Conservation (phyloP, 495 filamentous ascomycete species). For the Podospora comata region DNA sequence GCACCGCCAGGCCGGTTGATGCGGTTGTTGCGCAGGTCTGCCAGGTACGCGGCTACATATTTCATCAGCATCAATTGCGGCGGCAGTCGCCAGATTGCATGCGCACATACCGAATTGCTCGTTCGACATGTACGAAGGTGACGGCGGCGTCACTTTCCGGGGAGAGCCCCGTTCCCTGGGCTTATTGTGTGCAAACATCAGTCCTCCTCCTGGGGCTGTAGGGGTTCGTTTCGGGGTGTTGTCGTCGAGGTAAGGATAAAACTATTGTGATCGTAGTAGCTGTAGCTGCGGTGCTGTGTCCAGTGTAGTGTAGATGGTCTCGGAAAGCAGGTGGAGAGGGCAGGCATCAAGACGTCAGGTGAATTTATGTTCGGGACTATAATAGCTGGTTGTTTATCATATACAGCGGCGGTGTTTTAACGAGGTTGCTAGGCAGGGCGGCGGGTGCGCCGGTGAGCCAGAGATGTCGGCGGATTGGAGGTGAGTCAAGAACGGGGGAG, state of each 20-base stretch:
- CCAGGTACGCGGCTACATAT: conserved; percentile 67
- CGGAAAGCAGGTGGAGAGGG: background rate
- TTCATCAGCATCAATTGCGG: conserved; percentile 28
- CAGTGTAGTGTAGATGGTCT: background rate
- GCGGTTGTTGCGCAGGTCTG: conserved; percentile 74
- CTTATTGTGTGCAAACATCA: conserved; percentile 35
- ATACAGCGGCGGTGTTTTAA: background rate
- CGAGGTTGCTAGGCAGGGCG: conserved; percentile 21
- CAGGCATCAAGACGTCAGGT: background rate
- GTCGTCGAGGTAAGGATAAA: background rate
- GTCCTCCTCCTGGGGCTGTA: conserved; percentile 1
- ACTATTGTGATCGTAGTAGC: background rate
- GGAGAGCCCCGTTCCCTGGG: conserved; percentile 35
- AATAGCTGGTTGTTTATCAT: conserved; percentile 15
- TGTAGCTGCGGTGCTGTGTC: background rate
- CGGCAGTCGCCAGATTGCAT: conserved; percentile 29
- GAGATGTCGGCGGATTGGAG: conserved; percentile 7
- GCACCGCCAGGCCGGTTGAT: conserved; percentile 74
- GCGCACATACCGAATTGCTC: conserved; percentile 73
- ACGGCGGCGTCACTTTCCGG: conserved; percentile 67
- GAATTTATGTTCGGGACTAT: conserved; percentile 9
- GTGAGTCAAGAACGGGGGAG: background rate
- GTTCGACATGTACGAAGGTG: conserved; percentile 78
- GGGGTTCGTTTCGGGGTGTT: background rate
- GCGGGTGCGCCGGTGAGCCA: background rate